phyloP scores from a whole-genome alignment of 345 rosid species.

The Heritiera fomes region DNA sequence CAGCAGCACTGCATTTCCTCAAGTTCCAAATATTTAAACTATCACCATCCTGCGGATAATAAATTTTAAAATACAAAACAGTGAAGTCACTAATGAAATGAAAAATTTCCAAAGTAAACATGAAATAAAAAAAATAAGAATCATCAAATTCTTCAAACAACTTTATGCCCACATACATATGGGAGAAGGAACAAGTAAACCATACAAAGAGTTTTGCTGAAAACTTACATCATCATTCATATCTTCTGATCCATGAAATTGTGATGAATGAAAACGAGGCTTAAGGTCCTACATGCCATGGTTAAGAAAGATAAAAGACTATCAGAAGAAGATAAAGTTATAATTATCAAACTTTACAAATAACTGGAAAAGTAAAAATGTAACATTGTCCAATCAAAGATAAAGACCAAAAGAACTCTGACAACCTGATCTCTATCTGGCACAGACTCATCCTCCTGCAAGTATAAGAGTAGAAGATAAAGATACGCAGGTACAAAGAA shows the following conservation, averaged over 20 bases:
- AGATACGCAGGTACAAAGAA: neutral
- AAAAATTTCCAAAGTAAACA: neutral
- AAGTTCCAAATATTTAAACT: conserved; percentile 84
- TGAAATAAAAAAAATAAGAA: neutral
- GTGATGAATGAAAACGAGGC: conserved; percentile 93
- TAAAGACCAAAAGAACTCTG: conserved; percentile 16
- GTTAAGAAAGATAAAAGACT: neutral
- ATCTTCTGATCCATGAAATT: conserved; percentile 86
- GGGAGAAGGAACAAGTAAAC: neutral
- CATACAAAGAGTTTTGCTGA: conserved; percentile 19
- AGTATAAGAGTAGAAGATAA: conserved; percentile 14
- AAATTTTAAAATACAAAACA: neutral
- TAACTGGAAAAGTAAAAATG: conserved; percentile 29
- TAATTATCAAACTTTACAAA: neutral
- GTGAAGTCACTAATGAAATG: neutral
- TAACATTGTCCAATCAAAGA: neutral
- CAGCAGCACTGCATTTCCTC: conserved; percentile 98
- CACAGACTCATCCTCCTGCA: conserved; percentile 94
- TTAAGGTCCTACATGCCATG: conserved; percentile 64
- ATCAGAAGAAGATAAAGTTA: neutral
- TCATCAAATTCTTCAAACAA: neutral
- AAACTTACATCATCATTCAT: conserved; percentile 71
- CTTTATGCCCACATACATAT: neutral
- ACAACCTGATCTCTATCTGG: conserved; percentile 97
- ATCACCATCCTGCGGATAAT: conserved; percentile 69